These are phyloP conservation scores for Ascochyta lentis DNA, from an alignment of 2,329 filamentous ascomycete genomes.

Conservation along the genomic window DNA sequence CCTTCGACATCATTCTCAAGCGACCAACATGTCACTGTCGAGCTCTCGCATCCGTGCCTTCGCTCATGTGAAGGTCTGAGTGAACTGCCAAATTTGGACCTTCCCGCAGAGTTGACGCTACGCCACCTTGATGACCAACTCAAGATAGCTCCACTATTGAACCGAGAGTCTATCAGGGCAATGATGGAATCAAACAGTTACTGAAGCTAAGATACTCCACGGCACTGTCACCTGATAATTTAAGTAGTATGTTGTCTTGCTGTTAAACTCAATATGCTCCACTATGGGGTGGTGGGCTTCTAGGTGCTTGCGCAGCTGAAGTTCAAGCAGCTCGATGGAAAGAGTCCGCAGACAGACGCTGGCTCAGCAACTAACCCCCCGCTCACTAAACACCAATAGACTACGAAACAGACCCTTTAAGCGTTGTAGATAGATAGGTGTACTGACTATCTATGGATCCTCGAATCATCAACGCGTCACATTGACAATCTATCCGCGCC, in stretches of 20 bases:
- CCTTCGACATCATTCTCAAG: not conserved
- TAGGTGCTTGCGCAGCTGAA: not conserved
- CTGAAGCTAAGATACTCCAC: not conserved
- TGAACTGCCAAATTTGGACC: not conserved
- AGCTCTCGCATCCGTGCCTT: slow-evolving; percentile 1
- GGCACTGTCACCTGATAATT: not conserved
- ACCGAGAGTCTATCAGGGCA: not conserved
- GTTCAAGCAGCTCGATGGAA: not conserved
- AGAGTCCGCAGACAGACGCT: not conserved
- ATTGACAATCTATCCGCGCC: no score
- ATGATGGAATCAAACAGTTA: not conserved
- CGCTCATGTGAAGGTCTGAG: not conserved
- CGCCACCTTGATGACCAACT: not conserved
- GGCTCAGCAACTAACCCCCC: not conserved
- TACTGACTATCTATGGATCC: no score
- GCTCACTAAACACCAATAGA: not conserved
- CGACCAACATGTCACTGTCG: slow-evolving; percentile 12
- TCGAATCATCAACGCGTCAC: no score
- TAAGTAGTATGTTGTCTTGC: not conserved
- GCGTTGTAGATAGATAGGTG: not conserved
- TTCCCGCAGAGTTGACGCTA: slow-evolving; percentile 1
- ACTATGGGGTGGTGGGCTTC: not conserved
- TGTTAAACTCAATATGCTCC: not conserved
- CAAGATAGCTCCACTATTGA: not conserved
- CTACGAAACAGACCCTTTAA: not conserved